phyloP scores from a whole-genome alignment of 352 stramenopile genomes.

The Pythium pyrilobum region DNA sequence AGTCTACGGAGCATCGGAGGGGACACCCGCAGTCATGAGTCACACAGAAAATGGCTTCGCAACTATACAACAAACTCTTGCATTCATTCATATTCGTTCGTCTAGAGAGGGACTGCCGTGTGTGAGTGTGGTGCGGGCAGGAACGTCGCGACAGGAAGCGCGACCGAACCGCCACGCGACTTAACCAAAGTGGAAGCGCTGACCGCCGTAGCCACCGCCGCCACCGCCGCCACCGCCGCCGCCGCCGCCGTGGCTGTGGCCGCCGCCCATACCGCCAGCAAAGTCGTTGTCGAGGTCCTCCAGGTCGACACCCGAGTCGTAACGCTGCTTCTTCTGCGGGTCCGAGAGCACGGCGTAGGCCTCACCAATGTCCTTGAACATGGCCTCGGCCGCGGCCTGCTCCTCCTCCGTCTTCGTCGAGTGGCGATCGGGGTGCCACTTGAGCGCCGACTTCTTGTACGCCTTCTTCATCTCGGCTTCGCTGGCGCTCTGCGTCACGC shows the following conservation, averaged over 20 bases:
- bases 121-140: too few species aligned
- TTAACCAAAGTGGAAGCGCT: conserved; percentile 83
- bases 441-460: conserved; percentile 92
- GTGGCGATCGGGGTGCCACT: conserved; percentile 96
- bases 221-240: conserved; percentile 29
- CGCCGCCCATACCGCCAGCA: conserved; percentile 47
- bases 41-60: background rate
- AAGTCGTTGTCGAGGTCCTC: conserved; percentile 92
- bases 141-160: too few species aligned
- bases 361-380: conserved; percentile 96
- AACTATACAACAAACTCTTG: conserved; percentile 3
- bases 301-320: conserved; percentile 94
- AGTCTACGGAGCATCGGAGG: too few species aligned
- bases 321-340: conserved; percentile 89
- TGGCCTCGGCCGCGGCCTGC: conserved; percentile 86
- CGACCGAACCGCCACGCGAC: background rate
- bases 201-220: conserved; percentile 25
- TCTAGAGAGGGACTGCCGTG: conserved; percentile 1
- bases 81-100: conserved; percentile 12
- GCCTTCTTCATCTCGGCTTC: conserved; percentile 98
- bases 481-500: conserved; percentile 70
- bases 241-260: conserved; percentile 27
- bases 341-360: conserved; percentile 96
- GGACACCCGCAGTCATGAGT: too few species aligned
- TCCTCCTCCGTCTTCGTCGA: conserved; percentile 87